A percentile compares a stretch with the other conserved stretches of the same genome.
Evolutionary conservation across 2,329 filamentous ascomycete species (phyloP).

Genomic region (Aspergillus ustus): DNA sequence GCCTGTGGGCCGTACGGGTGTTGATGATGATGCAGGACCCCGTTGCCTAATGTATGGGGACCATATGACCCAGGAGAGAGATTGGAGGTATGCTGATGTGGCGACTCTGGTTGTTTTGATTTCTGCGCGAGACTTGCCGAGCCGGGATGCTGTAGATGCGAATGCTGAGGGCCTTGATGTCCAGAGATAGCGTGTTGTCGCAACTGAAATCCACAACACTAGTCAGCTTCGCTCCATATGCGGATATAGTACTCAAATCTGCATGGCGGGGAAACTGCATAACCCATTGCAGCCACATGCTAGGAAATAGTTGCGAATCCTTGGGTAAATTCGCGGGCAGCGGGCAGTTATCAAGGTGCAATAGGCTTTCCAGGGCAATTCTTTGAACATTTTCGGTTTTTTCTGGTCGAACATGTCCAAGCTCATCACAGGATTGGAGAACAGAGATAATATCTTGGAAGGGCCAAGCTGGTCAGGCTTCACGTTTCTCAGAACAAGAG

Average conservation of each 20-base stretch:
- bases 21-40: slow-evolving; percentile 57
- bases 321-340: background rate
- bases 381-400: background rate
- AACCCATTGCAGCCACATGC: slow-evolving; percentile 1
- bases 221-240: slow-evolving; percentile 18
- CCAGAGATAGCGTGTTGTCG: slow-evolving; percentile 33
- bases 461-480: background rate
- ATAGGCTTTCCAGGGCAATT: background rate
- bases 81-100: slow-evolving; percentile 59
- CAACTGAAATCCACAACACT: slow-evolving; percentile 28
- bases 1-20: slow-evolving; percentile 70
- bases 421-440: background rate
- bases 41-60: slow-evolving; percentile 39
- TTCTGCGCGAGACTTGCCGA: slow-evolving; percentile 33
- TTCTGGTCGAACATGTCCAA: background rate
- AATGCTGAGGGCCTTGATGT: slow-evolving; percentile 36
- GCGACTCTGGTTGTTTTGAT: slow-evolving; percentile 60
- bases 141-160: slow-evolving; percentile 37
- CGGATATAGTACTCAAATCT: background rate
- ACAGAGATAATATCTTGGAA: background rate
- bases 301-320: background rate
- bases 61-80: slow-evolving; percentile 38
- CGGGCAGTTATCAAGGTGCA: background rate
- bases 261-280: slow-evolving; percentile 8
- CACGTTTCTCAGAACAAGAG: background rate